phyloP scores from a whole-genome alignment of 2,329 filamentous ascomycete species.

The Phaeosphaeriaceae sp. region DNA sequence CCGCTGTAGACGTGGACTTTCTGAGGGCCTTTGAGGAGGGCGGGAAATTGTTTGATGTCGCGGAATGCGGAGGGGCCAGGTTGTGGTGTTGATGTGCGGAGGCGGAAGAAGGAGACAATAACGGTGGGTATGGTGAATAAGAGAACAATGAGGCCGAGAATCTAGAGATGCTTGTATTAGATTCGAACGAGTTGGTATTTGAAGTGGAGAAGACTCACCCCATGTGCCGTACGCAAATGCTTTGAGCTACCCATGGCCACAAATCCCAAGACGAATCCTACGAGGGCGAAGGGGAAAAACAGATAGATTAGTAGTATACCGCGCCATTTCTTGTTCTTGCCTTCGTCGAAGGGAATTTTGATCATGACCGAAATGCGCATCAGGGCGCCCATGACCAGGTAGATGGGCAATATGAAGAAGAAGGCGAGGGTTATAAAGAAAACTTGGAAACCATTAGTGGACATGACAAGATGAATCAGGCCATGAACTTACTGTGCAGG shows the following conservation, averaged over 20 bases:
- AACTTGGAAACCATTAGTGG: no score
- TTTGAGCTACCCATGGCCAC: constrained; percentile 31
- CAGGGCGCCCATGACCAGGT: constrained; percentile 32
- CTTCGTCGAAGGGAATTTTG: constrained; percentile 30
- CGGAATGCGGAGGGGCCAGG: constrained; percentile 24
- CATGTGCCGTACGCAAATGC: constrained; percentile 33
- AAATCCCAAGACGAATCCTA: constrained; percentile 31
- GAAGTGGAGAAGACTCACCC: constrained; percentile 19
- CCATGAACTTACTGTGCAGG: constrained; percentile 25
- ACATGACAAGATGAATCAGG: no score
- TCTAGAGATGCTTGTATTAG: constrained; percentile 18
- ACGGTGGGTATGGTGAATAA: constrained; percentile 28
- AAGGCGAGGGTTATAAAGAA: constrained; percentile 29
- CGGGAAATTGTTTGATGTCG: constrained; percentile 27
- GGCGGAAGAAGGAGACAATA: constrained; percentile 21
- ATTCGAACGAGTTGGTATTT: no score
- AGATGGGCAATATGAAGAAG: constrained; percentile 33
- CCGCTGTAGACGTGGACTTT: constrained; percentile 32
- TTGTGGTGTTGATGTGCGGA: constrained; percentile 27
- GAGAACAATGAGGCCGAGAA: constrained; percentile 31
- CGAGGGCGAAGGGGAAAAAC: constrained; percentile 13
- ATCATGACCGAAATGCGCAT: constrained; percentile 33
- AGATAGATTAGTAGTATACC: constrained; percentile 27
- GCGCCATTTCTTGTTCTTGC: constrained; percentile 35
- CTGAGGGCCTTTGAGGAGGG: constrained; percentile 28